These are phyloP conservation scores for Naematelia encephala DNA, from an alignment of 768 basidiomycete genomes.

Conservation along the genomic window DNA sequence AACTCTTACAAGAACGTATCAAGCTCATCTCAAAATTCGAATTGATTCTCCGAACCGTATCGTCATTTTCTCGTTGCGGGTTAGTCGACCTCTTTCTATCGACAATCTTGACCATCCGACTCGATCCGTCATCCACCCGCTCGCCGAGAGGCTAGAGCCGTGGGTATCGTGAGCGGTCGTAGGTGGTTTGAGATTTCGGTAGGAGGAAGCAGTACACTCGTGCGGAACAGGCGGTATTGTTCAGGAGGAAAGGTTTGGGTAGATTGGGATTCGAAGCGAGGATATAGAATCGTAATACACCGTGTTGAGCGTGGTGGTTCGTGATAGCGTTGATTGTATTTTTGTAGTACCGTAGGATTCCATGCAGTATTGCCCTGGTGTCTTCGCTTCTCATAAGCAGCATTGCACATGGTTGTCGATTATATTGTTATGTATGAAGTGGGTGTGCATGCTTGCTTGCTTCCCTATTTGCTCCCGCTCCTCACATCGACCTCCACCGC, in stretches of 20 bases:
- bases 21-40: background rate
- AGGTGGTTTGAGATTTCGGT: background rate
- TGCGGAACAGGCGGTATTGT: no score
- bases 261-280: background rate
- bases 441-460: no score
- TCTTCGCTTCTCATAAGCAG: no score
- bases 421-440: no score
- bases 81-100: background rate
- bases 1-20: background rate
- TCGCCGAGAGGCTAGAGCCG: constrained; percentile 46
- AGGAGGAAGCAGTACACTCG: background rate
- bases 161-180: constrained; percentile 5
- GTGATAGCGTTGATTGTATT: no score
- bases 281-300: background rate
- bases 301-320: background rate
- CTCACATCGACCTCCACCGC: no score
- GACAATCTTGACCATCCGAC: constrained; percentile 1
- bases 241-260: no score
- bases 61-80: background rate
- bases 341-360: no score
- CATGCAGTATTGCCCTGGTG: no score
- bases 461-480: no score
- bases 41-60: background rate
- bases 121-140: constrained; percentile 36
- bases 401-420: no score